Evolutionary conservation across 148 eudicot genomes (phyloP), one percentile per base, ranked within the genome.

Genomic region (Camellia lanceoleosa): DNA sequence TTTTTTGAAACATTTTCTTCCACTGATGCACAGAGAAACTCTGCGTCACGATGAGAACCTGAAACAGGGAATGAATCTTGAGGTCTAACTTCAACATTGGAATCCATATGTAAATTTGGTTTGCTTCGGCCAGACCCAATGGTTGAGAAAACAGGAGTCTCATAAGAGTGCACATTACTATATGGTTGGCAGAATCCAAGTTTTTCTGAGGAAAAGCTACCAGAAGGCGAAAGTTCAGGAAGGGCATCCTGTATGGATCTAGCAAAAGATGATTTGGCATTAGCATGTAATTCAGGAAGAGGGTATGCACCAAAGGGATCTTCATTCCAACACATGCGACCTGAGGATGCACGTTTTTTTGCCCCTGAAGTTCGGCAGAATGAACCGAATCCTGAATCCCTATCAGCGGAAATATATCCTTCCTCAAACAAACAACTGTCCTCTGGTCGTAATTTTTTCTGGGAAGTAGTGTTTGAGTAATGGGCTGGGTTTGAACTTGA

Each of bases 321-420:
- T 69, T 75, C 76, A 69, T 18, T 79, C 82, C 80, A 81, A 49
- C 18, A 77, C 60, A 56, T 71, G 74, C 54, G 44, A 56, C 44
- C 13, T 42, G 64, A 30, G 44, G 86, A 59, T 63, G 60, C 67
- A 72, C 43, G 49, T 44, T 44, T 74, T 80, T 73, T 42, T 3
- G 62, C 19, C 58, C 73, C 74, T 19, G 80, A 84, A 62, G 69
- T 58, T 71, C 47, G 70, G 42, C 63, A 20, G 59, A 76, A 49
- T 47, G 83, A 66, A 65, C 54, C 16, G 19, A 68, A 66, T 73
- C 79, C 86, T 66, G 84, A 62, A 73, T 60, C 73, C 73, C 3
- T 71, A 23, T 58, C 56, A 1, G 41, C 76, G 60, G 79, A 51
- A 41, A 4, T 54, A 74, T 63, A 77, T 56, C 60, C 81, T 71